Evolutionary conservation across 768 basidiomycete genomes (phyloP), one percentile per base, ranked within the genome.

Genomic region (Dentipellis sp.): DNA sequence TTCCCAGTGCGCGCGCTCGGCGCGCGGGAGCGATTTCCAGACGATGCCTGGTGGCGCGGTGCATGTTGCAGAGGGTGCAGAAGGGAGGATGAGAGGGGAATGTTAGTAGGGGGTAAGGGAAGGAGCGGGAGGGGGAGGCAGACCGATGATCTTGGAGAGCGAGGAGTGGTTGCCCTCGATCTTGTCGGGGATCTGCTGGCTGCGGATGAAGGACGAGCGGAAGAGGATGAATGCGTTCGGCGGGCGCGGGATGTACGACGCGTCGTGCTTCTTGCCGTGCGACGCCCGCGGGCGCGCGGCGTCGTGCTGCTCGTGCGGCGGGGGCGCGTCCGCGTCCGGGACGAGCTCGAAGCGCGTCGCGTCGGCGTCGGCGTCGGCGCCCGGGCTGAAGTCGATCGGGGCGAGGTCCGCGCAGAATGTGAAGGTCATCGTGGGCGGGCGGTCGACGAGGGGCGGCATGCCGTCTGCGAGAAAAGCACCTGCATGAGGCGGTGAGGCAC

Each of bases 151-250:
- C 74, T 90, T 90, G 59, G 86, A 88, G 52, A 90, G 75, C 7
- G 81, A 84, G 65, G 84, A 84, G 61, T 88, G 86, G 62, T 88
- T 90, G 0, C 86, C 87, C 64, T 90, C 88, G 53, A 88, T 87
- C 67, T 82, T 81, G 38, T 80, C 84, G 2, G 88, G 83, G 51
- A 89, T 82, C 62, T 83, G 81, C 67, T 87, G 80, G 62, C 80
- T 82, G 35, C 78, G 76, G 67, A 90, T 87, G 71, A 90, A 89
- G 34, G 80, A 82, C 21, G 85, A 86, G 62, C 88, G 81, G 69
- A 89, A 91, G 68, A 90, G 83, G 63, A 90, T 91, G 72, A 90
- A 91, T 57, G 88, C 88, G 70, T 89, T 91, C 22, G 88, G 88
- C 7, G 88, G 88, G 50, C 88, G 83, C 42, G 88, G 88, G 69